Percentiles rank a stretch among this genome's conserved stretches.
phyloP scores from a whole-genome alignment of 768 basidiomycete genomes.

The Coprinopsis marcescibilis region DNA sequence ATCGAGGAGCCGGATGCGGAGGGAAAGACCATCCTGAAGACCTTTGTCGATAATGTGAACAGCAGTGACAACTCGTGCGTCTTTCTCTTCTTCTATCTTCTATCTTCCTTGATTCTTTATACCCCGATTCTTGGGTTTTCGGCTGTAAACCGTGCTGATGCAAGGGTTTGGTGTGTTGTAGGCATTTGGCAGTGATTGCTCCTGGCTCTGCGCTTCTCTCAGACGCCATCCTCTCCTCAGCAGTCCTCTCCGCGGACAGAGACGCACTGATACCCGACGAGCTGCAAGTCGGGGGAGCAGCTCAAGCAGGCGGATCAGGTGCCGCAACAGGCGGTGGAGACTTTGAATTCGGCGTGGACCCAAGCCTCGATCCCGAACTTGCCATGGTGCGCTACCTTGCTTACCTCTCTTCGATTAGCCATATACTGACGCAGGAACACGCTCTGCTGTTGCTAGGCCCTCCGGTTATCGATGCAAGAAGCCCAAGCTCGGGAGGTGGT shows the following conservation, averaged over 20 bases:
- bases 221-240: conserved; percentile 73
- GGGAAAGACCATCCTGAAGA: conserved; percentile 59
- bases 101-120: too few species aligned
- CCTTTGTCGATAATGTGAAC: conserved; percentile 78
- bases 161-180: conserved; percentile 29
- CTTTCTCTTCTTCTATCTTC: neutral
- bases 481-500: conserved; percentile 72
- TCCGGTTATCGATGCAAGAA: conserved; percentile 97
- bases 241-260: conserved; percentile 77
- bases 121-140: neutral
- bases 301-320: conserved; percentile 37
- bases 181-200: conserved; percentile 77
- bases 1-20: conserved; percentile 64
- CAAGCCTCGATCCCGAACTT: conserved; percentile 91
- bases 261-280: conserved; percentile 62
- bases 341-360: conserved; percentile 92
- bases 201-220: conserved; percentile 79
- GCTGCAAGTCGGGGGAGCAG: conserved; percentile 35
- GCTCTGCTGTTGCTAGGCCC: conserved; percentile 48
- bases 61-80: conserved; percentile 85
- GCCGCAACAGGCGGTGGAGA: conserved; percentile 36
- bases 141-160: neutral
- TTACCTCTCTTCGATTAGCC: too few species aligned
- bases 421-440: neutral
- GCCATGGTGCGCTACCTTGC: conserved; percentile 67